These are phyloP conservation scores for Mycena haematopus DNA, from an alignment of 768 basidiomycete species.

Conservation along the genomic window DNA sequence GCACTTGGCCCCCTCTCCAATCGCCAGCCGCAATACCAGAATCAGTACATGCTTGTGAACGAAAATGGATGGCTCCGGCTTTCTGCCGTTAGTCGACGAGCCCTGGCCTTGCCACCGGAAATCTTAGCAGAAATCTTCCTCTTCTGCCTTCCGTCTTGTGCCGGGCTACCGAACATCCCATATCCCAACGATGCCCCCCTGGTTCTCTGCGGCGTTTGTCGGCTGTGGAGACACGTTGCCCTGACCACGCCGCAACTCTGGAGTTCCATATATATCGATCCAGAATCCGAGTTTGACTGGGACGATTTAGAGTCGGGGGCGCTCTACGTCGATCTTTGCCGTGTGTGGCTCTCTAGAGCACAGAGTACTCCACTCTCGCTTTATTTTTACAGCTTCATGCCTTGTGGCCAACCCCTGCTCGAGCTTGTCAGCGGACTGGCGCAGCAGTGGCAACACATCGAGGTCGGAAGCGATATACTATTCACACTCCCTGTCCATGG, in stretches of 20 bases:
- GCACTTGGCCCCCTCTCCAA: not conserved
- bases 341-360: not conserved
- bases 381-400: not conserved
- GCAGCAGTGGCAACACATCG: not conserved
- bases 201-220: not conserved
- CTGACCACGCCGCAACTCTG: not conserved
- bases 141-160: not conserved
- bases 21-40: slow-evolving; percentile 1
- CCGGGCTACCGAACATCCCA: not conserved
- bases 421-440: not conserved
- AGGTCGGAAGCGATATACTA: not conserved
- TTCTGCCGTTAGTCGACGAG: not conserved
- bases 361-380: not conserved
- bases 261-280: not conserved
- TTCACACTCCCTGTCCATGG: not conserved
- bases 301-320: not conserved
- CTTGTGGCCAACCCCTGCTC: not conserved
- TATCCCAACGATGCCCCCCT: not conserved
- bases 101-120: not conserved
- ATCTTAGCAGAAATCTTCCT: slow-evolving; percentile 1
- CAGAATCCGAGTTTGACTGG: not conserved
- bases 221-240: not conserved
- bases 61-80: not conserved
- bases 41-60: not conserved
- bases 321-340: not conserved